These are phyloP conservation scores for Rubia tinctorum DNA, from an alignment of 305 asterid species.

Conservation along the genomic window DNA sequence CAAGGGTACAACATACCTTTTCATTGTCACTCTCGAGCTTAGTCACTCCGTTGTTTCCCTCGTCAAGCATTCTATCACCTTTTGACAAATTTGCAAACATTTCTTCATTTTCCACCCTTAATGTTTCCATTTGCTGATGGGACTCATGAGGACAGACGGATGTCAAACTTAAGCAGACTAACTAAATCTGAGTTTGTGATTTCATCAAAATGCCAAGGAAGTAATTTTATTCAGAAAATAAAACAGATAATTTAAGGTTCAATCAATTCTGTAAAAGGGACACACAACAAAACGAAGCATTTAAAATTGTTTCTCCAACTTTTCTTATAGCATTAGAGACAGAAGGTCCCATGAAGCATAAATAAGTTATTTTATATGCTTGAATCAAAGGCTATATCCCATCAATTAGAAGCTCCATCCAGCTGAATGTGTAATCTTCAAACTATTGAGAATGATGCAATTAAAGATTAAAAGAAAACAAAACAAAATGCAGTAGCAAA, in stretches of 20 bases:
- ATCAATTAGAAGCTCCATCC: neutral
- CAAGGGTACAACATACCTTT: slow-evolving; percentile 88
- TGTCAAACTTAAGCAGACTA: slow-evolving; percentile 9
- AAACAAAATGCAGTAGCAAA: slow-evolving; percentile 25
- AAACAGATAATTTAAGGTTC: too few species aligned
- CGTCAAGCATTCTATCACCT: slow-evolving; percentile 57
- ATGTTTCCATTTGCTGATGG: slow-evolving; percentile 51
- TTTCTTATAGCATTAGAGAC: neutral
- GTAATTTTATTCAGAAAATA: neutral
- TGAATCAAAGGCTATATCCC: neutral
- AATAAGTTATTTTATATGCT: neutral
- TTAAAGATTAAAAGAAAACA: slow-evolving; percentile 29
- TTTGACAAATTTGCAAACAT: slow-evolving; percentile 55
- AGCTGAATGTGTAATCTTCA: too few species aligned
- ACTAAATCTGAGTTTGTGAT: neutral
- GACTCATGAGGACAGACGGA: slow-evolving; percentile 59
- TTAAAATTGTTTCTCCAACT: neutral
- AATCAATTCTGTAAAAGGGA: neutral
- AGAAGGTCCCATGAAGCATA: neutral
- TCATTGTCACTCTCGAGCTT: slow-evolving; percentile 95
- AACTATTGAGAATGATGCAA: too few species aligned
- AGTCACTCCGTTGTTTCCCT: slow-evolving; percentile 67
- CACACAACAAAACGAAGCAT: neutral
- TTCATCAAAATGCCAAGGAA: neutral
- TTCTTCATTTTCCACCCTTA: slow-evolving; percentile 70